Base-by-base conservation (phyloP, 2,329 filamentous ascomycete genomes). In the Colletotrichum theobromicola region DNA sequence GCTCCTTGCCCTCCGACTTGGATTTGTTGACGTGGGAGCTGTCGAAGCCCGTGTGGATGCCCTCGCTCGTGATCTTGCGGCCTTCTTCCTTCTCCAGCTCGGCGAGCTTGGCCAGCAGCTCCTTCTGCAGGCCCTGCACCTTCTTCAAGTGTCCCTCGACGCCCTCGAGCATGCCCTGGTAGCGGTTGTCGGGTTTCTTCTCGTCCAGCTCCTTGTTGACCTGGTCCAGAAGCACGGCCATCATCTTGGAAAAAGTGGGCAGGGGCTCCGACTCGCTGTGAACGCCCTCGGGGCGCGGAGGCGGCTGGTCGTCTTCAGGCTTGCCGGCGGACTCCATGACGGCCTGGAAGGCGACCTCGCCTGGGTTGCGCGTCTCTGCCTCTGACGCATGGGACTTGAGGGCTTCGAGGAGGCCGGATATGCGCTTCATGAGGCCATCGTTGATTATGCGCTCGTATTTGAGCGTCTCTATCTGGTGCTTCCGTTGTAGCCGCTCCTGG, bases 371-470 rank as follows among this genome's bases (percentile, higher is more conserved):
- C 15, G 89, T 90, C 35, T 90, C 90, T 62, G 92, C 92, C 75
- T 94, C 91, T 55, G 88, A 89, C 74, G 93, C 93, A 84, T 96
- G 94, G 34, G 92, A 89, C 79, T 94, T 91, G 55, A 99, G 90
- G 15, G 94, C 91, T 28, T 89, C 89, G 66, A 98, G 90, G 21
- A 99, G 91, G 42, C 88, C 88, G 65, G 94, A 93, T 84, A 99
- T 97, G 77, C 96, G 95, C 80, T 91, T 89, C 73, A 98, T 90
- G 32, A 99, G 90, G 65, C 94, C 95, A 87, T 98, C 94, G 85
- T 99, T 98, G 87, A 99, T 93, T 80, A 95, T 91, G 76, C 94
- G 93, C 85, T 97, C 97, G 85, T 98, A 98, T 85, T 96, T 96
- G 79, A 97, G 90, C 8, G 95, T 97, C 80, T 94, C 93, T 83